Evolutionary conservation across 2,329 filamentous ascomycete species (phyloP).

Genomic region (Lachnellula subtilissima): DNA sequence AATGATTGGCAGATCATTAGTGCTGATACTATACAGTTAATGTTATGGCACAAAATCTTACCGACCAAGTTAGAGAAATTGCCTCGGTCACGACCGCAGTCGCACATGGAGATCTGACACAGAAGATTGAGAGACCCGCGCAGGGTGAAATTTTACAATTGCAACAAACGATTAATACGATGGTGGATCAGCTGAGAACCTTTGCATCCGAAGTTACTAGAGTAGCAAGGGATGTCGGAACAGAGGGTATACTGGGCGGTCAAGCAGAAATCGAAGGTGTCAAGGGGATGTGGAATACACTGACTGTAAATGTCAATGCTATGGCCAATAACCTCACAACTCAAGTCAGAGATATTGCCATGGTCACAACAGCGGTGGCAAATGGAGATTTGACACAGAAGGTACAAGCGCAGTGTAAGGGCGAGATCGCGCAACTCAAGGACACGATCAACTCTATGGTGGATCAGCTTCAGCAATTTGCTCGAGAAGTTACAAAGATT

Average conservation of each 20-base stretch:
- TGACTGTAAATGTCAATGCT: slow-evolving; percentile 81
- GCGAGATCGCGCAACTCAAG: slow-evolving; percentile 91
- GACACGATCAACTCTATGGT: slow-evolving; percentile 99
- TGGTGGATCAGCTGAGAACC: slow-evolving; percentile 80
- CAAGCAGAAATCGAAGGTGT: slow-evolving; percentile 81
- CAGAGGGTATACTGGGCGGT: slow-evolving; percentile 75
- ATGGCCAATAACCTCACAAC: slow-evolving; percentile 86
- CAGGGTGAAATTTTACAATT: slow-evolving; percentile 78
- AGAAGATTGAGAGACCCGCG: slow-evolving; percentile 78
- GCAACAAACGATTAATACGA: slow-evolving; percentile 83
- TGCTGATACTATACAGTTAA: slow-evolving; percentile 51
- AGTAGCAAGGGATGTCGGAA: slow-evolving; percentile 78
- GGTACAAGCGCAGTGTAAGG: slow-evolving; percentile 87
- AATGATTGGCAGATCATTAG: not conserved
- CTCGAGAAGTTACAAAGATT: slow-evolving; percentile 93
- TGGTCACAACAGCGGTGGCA: slow-evolving; percentile 66
- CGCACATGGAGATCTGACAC: slow-evolving; percentile 75
- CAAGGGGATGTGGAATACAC: slow-evolving; percentile 83
- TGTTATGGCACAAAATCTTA: slow-evolving; percentile 78
- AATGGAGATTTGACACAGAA: slow-evolving; percentile 94
- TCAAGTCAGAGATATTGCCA: slow-evolving; percentile 92
- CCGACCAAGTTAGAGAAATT: slow-evolving; percentile 80
- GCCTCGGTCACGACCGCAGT: slow-evolving; percentile 80
- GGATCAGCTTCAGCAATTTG: slow-evolving; percentile 93
- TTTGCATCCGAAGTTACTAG: slow-evolving; percentile 81